Base-by-base conservation (phyloP, 768 basidiomycete genomes). In the Boletus vinaceobasis region DNA sequence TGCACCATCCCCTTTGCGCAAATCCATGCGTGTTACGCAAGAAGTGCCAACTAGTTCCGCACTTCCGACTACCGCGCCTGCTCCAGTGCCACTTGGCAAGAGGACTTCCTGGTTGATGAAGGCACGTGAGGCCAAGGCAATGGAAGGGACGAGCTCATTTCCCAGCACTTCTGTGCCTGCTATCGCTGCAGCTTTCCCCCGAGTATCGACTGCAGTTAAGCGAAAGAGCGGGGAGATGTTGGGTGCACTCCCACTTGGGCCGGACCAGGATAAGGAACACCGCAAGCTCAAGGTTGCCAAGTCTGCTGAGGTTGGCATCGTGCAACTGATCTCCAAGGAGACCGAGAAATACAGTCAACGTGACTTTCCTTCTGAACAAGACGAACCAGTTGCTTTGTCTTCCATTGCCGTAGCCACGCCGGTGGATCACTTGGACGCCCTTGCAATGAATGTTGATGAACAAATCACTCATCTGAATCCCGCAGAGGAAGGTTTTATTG, bases 61-160 rank as follows among this genome's bases (percentile, higher is more conserved):
- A 32, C 54, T 73, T 21, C 74, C 75, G 4, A 69, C 70, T 21
- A 72, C 72, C 15, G 78, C 77, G 3, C 63, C 66, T 11, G 62
- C 58, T 39, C 65, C 63, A 17, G 75, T 78, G 27, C 75, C 68
- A 5, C 60, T 74, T 10, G 82, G 81, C 3, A 90, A 88, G 62
- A 82, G 89, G 32, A 87, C 87, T 9, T 91, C 90, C 4, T 91
- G 90, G 90, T 69, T 92, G 50, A 82, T 81, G 70, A 89, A 88
- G 62, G 90, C 85, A 14, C 77, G 88, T 35, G 87, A 88, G 63
- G 84, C 78, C 26, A 87, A 86, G 59, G 86, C 86, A 17, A 71
- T 83, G 64, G 89, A 89, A 63, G 67, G 62, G 39, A 73, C 73
- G 11, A 62, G 60, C 29, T 53, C 80, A 71, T 60, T 68, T 29